Conservation (phyloP, 2,329 filamentous ascomycete genomes). For the Aspergillus sojae region DNA sequence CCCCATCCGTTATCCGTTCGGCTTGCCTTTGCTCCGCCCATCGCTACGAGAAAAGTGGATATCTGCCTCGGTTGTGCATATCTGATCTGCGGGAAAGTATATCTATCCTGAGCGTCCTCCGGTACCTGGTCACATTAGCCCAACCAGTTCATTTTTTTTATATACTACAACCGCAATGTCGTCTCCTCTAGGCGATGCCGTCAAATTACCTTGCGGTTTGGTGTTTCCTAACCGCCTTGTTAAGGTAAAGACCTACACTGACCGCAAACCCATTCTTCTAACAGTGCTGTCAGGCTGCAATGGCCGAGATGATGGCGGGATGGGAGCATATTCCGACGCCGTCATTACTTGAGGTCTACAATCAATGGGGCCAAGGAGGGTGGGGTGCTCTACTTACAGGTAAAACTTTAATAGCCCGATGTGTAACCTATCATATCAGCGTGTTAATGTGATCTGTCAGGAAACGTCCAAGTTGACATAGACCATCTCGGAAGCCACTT, state of each 20-base stretch:
- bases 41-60: background rate
- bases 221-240: constrained; percentile 58
- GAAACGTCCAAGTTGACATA: constrained; percentile 49
- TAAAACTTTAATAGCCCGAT: constrained; percentile 8
- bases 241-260: constrained; percentile 33
- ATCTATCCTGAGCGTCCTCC: background rate
- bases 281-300: constrained; percentile 43
- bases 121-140: background rate
- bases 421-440: background rate
- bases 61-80: background rate
- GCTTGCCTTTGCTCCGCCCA: background rate
- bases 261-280: background rate
- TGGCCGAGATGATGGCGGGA: constrained; percentile 49
- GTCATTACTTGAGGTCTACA: constrained; percentile 51
- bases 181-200: constrained; percentile 41
- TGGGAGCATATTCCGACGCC: constrained; percentile 49
- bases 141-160: background rate
- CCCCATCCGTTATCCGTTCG: background rate
- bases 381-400: constrained; percentile 50
- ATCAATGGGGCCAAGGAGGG: constrained; percentile 51
- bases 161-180: constrained; percentile 15
- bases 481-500: constrained; percentile 41
- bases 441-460: constrained; percentile 13
- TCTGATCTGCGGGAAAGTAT: background rate
- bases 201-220: constrained; percentile 59